Conservation (phyloP, 2,329 filamentous ascomycete species). For the Balansia obtecta region DNA sequence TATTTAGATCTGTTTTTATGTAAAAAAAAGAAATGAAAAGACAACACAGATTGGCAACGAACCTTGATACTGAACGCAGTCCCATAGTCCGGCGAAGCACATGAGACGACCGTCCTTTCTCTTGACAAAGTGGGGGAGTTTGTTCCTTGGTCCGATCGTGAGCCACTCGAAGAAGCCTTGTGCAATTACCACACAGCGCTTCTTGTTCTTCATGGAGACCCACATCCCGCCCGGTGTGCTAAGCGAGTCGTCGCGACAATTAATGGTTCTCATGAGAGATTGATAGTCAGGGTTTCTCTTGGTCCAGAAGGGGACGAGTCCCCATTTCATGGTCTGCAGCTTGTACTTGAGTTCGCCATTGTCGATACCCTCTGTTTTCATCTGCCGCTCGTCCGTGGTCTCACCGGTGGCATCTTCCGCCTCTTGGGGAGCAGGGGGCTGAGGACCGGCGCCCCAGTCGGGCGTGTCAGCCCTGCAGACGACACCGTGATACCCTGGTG, state of each 20-base stretch:
- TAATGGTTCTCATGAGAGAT: conserved; percentile 77
- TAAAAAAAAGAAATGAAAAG: too few species aligned
- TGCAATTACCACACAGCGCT: conserved; percentile 76
- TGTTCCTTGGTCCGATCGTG: conserved; percentile 64
- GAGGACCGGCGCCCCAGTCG: conserved; percentile 41
- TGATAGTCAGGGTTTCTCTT: conserved; percentile 70
- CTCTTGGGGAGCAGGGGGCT: conserved; percentile 7
- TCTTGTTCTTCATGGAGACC: conserved; percentile 79
- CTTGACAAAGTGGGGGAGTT: conserved; percentile 73
- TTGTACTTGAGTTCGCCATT: conserved; percentile 49
- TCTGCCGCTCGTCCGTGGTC: neutral
- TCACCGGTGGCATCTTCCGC: conserved; percentile 1
- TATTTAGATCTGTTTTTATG: too few species aligned
- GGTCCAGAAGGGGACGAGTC: conserved; percentile 86
- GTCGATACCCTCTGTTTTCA: neutral
- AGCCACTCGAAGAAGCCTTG: conserved; percentile 97
- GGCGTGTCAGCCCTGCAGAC: conserved; percentile 71
- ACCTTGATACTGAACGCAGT: conserved; percentile 70
- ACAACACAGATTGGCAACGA: neutral
- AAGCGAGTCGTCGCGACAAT: conserved; percentile 84
- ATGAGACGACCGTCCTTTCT: conserved; percentile 72
- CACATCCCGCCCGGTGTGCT: conserved; percentile 71
- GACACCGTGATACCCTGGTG: conserved; percentile 72
- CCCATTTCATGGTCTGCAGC: conserved; percentile 93
- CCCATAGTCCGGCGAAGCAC: conserved; percentile 88